phyloP scores from a whole-genome alignment of 2,329 filamentous ascomycete species.

The Fusarium musae region DNA sequence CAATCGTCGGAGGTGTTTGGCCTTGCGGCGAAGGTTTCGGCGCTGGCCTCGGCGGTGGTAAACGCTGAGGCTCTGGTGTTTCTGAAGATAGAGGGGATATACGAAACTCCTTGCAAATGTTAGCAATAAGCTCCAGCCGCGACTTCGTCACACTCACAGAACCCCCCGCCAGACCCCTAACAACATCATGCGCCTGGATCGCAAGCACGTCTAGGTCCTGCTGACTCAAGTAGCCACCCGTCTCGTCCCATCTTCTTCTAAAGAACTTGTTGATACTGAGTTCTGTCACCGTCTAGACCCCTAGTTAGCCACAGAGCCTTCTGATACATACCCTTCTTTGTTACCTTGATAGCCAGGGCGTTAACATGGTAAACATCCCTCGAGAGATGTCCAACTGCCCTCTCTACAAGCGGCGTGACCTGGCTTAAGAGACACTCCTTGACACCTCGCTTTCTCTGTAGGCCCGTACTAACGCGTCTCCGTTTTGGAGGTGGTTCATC shows the following conservation, averaged over 20 bases:
- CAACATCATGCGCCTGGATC: conserved; percentile 25
- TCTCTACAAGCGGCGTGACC: conserved; percentile 49
- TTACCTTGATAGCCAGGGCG: conserved; percentile 48
- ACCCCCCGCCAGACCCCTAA: conserved; percentile 33
- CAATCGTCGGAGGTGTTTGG: neutral
- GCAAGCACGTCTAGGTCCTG: conserved; percentile 36
- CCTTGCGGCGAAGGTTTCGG: neutral
- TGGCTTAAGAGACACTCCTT: conserved; percentile 45
- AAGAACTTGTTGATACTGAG: conserved; percentile 42
- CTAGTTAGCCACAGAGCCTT: conserved; percentile 9
- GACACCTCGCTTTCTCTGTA: conserved; percentile 28
- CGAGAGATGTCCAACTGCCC: conserved; percentile 41
- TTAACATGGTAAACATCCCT: conserved; percentile 37
- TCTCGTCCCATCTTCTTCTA: conserved; percentile 39
- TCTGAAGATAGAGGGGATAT: neutral
- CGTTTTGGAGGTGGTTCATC: conserved; percentile 48
- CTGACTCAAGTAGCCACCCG: conserved; percentile 23
- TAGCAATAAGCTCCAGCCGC: neutral
- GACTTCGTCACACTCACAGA: conserved; percentile 31
- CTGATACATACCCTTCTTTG: neutral
- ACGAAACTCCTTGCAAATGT: conserved; percentile 10
- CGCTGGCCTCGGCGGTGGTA: neutral
- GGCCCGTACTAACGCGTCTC: conserved; percentile 42
- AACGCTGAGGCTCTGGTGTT: neutral
- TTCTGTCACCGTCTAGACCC: conserved; percentile 35